A percentile compares a stretch with the other conserved stretches of the same genome.
phyloP scores from a whole-genome alignment of 192 early-diverging fungal species.

The Coemansia asiatica region DNA sequence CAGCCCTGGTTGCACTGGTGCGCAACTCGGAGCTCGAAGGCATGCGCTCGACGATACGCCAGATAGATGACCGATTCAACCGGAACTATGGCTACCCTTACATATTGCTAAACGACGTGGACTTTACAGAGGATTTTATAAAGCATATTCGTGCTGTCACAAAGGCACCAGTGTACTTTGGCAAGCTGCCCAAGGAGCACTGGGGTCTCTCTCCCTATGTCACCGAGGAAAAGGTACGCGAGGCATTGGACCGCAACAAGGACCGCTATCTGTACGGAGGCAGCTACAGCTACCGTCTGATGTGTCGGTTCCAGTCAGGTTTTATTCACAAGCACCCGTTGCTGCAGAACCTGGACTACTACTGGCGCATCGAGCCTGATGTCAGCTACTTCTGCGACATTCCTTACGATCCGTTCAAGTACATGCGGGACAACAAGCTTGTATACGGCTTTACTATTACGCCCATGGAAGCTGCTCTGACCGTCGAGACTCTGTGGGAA shows the following conservation, averaged over 20 bases:
- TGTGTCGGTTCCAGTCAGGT: constrained; percentile 51
- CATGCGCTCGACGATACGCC: constrained; percentile 60
- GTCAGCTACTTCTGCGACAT: constrained; percentile 58
- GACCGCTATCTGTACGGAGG: constrained; percentile 62
- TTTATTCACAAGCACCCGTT: constrained; percentile 61
- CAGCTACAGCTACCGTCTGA: constrained; percentile 62
- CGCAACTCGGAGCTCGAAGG: constrained; percentile 68
- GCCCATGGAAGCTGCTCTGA: constrained; percentile 54
- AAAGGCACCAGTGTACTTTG: constrained; percentile 63
- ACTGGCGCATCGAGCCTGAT: constrained; percentile 61
- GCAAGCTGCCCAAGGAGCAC: constrained; percentile 59
- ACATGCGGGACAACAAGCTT: constrained; percentile 57
- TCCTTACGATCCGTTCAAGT: constrained; percentile 58
- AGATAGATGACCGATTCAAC: constrained; percentile 76
- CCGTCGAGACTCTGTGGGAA: constrained; percentile 56
- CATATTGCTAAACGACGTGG: constrained; percentile 69
- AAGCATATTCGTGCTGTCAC: constrained; percentile 53
- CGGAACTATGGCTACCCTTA: constrained; percentile 65
- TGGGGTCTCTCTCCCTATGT: constrained; percentile 81
- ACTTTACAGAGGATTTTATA: constrained; percentile 65
- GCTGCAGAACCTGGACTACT: constrained; percentile 56
- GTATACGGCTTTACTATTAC: constrained; percentile 57
- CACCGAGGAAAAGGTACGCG: constrained; percentile 56
- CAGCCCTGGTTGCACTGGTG: constrained; percentile 68
- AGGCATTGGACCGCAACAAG: constrained; percentile 54